Evolutionary conservation across 768 basidiomycete genomes (phyloP).

Genomic region (Tephrocybe sp.): DNA sequence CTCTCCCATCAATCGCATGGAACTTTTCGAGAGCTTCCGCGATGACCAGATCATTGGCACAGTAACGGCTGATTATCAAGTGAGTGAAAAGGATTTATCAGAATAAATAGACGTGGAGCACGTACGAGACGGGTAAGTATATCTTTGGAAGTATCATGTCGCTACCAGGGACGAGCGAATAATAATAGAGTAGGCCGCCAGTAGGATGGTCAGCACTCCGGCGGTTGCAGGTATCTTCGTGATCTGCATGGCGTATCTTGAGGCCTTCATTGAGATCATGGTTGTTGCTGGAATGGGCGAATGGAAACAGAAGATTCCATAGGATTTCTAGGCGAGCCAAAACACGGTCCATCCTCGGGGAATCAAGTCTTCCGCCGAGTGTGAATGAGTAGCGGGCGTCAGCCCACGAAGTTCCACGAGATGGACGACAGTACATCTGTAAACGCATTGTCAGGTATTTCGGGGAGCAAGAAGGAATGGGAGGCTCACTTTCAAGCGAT

Average conservation of each 20-base stretch:
- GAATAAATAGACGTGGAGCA: slow-evolving; percentile 1
- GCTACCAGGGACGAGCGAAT: slow-evolving; percentile 26
- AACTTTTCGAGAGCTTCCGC: slow-evolving; percentile 28
- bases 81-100: neutral
- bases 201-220: slow-evolving; percentile 23
- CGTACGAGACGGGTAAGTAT: slow-evolving; percentile 31
- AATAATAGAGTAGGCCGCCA: slow-evolving; percentile 29
- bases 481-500: slow-evolving; percentile 28
- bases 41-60: slow-evolving; percentile 25
- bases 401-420: slow-evolving; percentile 26
- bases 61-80: slow-evolving; percentile 23
- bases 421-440: slow-evolving; percentile 30
- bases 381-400: slow-evolving; percentile 27
- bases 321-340: slow-evolving; percentile 24
- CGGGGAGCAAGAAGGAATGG: no score
- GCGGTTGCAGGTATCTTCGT: slow-evolving; percentile 7
- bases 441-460: neutral
- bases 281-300: slow-evolving; percentile 21
- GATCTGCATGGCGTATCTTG: neutral
- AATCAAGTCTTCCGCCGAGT: slow-evolving; percentile 25
- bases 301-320: slow-evolving; percentile 31
- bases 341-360: slow-evolving; percentile 21
- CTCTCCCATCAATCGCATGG: slow-evolving; percentile 17
- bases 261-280: slow-evolving; percentile 20
- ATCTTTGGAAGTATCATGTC: slow-evolving; percentile 29